Base-by-base conservation (phyloP, 768 basidiomycete species). In the Lactarius sp. region DNA sequence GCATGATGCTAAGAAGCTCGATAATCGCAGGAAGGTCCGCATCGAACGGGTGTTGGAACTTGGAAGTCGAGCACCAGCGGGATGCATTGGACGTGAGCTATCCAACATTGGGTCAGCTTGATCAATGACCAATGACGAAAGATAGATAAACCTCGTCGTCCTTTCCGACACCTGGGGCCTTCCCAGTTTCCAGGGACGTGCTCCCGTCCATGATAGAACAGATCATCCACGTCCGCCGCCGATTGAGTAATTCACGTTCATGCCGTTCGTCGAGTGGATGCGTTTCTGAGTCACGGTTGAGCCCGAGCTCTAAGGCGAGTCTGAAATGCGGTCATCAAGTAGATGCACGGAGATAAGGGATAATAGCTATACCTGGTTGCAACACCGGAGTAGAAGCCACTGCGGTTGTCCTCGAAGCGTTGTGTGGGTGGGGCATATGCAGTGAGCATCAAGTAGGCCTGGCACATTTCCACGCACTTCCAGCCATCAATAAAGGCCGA, bases 141-240 rank as follows among this genome's bases (percentile, higher is more conserved):
- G 5, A 12, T 74, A 33, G 20, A 47, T 72, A 33, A 71, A 77
- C 67, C 82, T 86, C 85, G 79, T 89, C 85, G 69, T 90, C 85
- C 37, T 85, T 77, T 44, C 75, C 76, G 16, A 90, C 76, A 76
- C 86, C 85, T 51, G 84, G 83, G 50, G 85, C 81, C 69, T 89
- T 90, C 12, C 88, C 89, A 69, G 86, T 86, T 70, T 90, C 84
- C 51, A 85, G 84, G n/a, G 86, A 83, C 69, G 86, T 80, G 39
- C 86, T 88, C 6, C 85, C 83, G 70, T 92, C 90, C 59, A 87
- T 81, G 66, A 86, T 85, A 71, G 83, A 88, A 71, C 86, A 90
- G 70, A 85, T 84, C 59, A 90, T 76, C 88, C 88, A 91, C 31
- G 85, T 86, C 62, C 90, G 78, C 33, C 83, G 83, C 46, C 88